Percentiles rank a stretch among this genome's conserved stretches.
Evolutionary conservation across 2,329 filamentous ascomycete species (phyloP).

Genomic region (Fusarium sp.): DNA sequence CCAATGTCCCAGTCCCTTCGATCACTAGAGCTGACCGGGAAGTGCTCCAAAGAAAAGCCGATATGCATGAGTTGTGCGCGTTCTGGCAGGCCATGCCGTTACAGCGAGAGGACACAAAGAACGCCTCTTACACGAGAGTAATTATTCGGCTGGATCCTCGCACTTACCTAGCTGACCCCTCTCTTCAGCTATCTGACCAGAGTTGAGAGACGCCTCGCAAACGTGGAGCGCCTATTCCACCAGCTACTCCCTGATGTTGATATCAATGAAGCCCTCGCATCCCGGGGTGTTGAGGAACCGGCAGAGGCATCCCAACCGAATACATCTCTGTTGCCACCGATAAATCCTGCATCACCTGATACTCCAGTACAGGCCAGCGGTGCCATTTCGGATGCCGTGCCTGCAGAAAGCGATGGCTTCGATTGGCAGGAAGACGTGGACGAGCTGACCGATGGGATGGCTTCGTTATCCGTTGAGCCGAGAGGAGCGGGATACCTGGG

Average conservation of each 20-base stretch:
- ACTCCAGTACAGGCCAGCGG: neutral
- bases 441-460: neutral
- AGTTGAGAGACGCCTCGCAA: neutral
- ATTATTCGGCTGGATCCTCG: rapidly evolving
- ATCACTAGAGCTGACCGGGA: neutral
- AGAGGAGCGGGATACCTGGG: neutral
- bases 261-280: neutral
- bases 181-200: neutral
- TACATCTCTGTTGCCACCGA: neutral
- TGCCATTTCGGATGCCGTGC: neutral
- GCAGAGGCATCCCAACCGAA: neutral
- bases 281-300: rapidly evolving
- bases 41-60: neutral
- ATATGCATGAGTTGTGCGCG: neutral
- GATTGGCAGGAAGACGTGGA: neutral
- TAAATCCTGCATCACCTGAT: neutral
- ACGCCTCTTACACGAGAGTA: neutral
- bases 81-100: neutral
- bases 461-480: neutral
- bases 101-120: neutral
- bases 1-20: too few species aligned
- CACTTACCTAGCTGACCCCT: neutral
- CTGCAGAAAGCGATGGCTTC: neutral
- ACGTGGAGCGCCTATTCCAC: neutral
- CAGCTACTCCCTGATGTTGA: neutral